Evolutionary conservation across 2,329 filamentous ascomycete species (phyloP).

Genomic region (Calonectria hongkongensis): DNA sequence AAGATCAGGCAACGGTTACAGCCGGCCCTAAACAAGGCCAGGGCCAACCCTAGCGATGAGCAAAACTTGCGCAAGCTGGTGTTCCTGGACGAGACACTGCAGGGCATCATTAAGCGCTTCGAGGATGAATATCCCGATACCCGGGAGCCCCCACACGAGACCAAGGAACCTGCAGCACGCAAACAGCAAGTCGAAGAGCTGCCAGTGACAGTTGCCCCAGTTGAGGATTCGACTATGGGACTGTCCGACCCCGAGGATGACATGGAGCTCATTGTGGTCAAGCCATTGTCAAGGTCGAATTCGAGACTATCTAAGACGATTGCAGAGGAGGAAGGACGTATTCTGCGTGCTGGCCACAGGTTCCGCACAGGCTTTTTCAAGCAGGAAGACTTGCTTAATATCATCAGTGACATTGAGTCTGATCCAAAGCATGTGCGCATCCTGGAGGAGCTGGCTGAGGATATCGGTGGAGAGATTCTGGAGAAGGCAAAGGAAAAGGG

Average conservation of each 20-base stretch:
- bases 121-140: slow-evolving; percentile 98
- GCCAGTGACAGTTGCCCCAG: slow-evolving; percentile 49
- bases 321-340: slow-evolving; percentile 74
- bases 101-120: slow-evolving; percentile 95
- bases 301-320: slow-evolving; percentile 73
- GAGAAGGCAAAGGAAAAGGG: slow-evolving; percentile 74
- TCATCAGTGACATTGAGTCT: slow-evolving; percentile 68
- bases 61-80: slow-evolving; percentile 87
- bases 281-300: slow-evolving; percentile 69
- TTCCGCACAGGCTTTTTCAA: slow-evolving; percentile 73
- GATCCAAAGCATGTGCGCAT: slow-evolving; percentile 71
- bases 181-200: slow-evolving; percentile 47
- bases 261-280: slow-evolving; percentile 63
- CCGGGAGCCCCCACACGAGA: slow-evolving; percentile 63
- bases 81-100: slow-evolving; percentile 91
- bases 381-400: slow-evolving; percentile 69
- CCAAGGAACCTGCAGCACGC: slow-evolving; percentile 38
- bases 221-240: slow-evolving; percentile 60
- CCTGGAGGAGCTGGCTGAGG: slow-evolving; percentile 78
- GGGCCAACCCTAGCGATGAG: slow-evolving; percentile 81
- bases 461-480: slow-evolving; percentile 76
- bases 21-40: slow-evolving; percentile 85
- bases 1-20: slow-evolving; percentile 91
- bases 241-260: slow-evolving; percentile 72
- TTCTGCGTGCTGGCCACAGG: slow-evolving; percentile 73